phyloP scores from a whole-genome alignment of 1,284 basidiomycete genomes.

The Ganoderma boninense region DNA sequence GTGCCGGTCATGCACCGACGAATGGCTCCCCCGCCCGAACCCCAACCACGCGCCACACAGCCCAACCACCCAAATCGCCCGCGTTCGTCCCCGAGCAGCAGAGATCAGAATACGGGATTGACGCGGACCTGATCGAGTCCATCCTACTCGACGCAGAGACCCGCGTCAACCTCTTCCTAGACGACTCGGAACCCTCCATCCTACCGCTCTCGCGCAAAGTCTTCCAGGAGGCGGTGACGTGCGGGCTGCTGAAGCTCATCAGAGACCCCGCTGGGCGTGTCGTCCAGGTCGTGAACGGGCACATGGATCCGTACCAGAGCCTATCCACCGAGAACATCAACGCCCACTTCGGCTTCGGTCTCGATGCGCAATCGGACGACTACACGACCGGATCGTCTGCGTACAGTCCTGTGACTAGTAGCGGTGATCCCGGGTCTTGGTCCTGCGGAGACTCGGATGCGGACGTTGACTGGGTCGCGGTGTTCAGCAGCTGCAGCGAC shows the following conservation, averaged over 20 bases:
- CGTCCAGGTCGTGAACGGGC: not conserved
- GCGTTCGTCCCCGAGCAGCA: not conserved
- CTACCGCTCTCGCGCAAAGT: not conserved
- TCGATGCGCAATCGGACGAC: not conserved
- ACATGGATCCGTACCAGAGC: not conserved
- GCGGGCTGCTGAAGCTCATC: not conserved
- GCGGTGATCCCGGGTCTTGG: too few relatives aligned
- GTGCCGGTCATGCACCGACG: not conserved
- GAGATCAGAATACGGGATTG: not conserved
- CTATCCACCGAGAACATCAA: not conserved
- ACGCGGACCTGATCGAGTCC: slow-evolving; percentile 2
- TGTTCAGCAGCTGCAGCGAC: not conserved
- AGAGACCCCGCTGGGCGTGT: not conserved
- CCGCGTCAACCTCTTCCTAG: not conserved
- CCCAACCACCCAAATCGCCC: not conserved
- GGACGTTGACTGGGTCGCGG: not conserved
- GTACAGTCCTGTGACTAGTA: not conserved
- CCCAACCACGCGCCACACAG: not conserved
- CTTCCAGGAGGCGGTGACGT: not conserved
- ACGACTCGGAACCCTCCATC: not conserved
- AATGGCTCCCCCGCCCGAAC: not conserved
- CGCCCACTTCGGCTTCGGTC: not conserved
- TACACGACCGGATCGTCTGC: not conserved
- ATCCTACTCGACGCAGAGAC: not conserved
- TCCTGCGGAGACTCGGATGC: not conserved